Evolutionary conservation across 2,329 filamentous ascomycete genomes (phyloP).

Genomic region (Neopestalotiopsis sp.): DNA sequence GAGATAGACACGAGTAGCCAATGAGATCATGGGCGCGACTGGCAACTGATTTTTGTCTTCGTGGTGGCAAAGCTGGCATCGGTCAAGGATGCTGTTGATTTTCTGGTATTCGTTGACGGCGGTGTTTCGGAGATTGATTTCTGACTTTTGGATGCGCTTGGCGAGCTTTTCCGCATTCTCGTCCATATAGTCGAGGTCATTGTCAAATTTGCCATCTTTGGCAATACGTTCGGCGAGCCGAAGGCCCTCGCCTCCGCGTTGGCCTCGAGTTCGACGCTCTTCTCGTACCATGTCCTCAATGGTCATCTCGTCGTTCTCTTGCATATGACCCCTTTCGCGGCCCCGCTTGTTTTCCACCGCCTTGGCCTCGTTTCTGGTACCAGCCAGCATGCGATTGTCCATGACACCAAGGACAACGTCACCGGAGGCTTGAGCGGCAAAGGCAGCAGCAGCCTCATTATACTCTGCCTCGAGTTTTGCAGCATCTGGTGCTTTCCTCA

Average conservation of each 20-base stretch:
- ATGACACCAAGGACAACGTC: conserved; percentile 85
- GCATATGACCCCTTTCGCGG: conserved; percentile 80
- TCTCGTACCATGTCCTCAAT: conserved; percentile 98
- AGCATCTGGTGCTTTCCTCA: conserved; percentile 78
- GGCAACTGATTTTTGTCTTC: conserved; percentile 80
- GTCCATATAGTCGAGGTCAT: conserved; percentile 96
- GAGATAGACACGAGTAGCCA: conserved; percentile 85
- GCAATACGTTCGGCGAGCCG: conserved; percentile 91
- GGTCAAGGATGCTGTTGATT: conserved; percentile 84
- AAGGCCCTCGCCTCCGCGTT: conserved; percentile 78
- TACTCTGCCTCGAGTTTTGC: conserved; percentile 83
- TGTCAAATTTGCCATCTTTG: conserved; percentile 88
- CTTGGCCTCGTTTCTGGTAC: conserved; percentile 74
- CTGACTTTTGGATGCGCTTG: conserved; percentile 84
- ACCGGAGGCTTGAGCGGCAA: conserved; percentile 61
- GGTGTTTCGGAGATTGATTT: conserved; percentile 84
- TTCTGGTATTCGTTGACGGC: conserved; percentile 90
- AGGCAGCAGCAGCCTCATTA: conserved; percentile 72
- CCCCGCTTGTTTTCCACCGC: conserved; percentile 81
- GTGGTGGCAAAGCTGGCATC: conserved; percentile 89
- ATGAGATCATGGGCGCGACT: conserved; percentile 81
- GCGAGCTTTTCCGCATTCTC: conserved; percentile 93
- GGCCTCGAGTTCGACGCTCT: conserved; percentile 82
- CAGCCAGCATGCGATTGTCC: conserved; percentile 88
- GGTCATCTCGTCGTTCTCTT: conserved; percentile 93